A percentile compares a stretch with the other conserved stretches of the same genome.
These are phyloP conservation scores for Colletotrichum sp. DNA, from an alignment of 2,329 filamentous ascomycete genomes.

Conservation along the genomic window DNA sequence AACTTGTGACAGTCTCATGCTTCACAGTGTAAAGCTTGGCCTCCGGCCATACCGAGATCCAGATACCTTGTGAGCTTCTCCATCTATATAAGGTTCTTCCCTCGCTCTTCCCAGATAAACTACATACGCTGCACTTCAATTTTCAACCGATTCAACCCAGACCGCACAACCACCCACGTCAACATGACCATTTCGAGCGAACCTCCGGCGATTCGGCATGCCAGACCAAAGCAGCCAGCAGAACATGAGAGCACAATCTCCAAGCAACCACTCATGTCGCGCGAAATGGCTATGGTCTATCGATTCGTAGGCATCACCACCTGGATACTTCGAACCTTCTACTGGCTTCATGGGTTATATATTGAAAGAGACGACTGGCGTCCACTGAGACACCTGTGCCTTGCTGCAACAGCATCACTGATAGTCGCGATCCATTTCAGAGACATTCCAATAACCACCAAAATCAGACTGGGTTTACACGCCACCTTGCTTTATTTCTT, in stretches of 20 bases:
- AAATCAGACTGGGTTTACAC: neutral
- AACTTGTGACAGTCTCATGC: too few relatives aligned
- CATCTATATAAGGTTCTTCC: too few relatives aligned
- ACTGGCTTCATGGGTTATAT: neutral
- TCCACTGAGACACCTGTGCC: neutral
- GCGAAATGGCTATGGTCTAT: neutral
- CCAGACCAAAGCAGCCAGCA: neutral
- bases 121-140: too few relatives aligned
- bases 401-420: neutral
- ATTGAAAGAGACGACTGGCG: neutral
- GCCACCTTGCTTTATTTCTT: neutral
- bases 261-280: neutral
- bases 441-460: neutral
- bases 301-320: neutral
- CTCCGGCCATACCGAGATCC: too few relatives aligned
- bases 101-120: too few relatives aligned
- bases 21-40: too few relatives aligned
- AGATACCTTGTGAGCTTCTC: too few relatives aligned
- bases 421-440: neutral
- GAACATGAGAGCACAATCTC: neutral
- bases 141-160: neutral
- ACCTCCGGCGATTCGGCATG: neutral
- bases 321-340: neutral
- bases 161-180: neutral
- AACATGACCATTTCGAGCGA: neutral